Percentiles rank a stretch among this genome's conserved stretches.
phyloP scores from a whole-genome alignment of 2,329 filamentous ascomycete genomes.

The Magnaporthiopsis incrustans region DNA sequence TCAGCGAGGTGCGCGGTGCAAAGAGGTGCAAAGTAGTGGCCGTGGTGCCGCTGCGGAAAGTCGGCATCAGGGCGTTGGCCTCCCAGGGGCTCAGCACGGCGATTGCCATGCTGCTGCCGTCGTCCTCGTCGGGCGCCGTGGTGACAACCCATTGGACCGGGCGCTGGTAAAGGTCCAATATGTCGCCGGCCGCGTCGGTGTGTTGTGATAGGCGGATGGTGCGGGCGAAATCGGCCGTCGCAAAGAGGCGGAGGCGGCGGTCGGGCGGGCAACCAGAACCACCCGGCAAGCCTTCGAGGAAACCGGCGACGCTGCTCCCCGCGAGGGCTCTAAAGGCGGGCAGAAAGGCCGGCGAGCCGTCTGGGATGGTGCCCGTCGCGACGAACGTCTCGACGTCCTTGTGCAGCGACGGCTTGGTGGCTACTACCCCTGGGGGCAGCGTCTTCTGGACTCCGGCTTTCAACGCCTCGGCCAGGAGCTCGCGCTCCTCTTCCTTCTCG shows the following conservation, averaged over 20 bases:
- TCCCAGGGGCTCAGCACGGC: slow-evolving; percentile 56
- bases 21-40: slow-evolving; percentile 42
- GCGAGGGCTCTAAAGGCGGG: slow-evolving; percentile 37
- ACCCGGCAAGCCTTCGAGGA: slow-evolving; percentile 18
- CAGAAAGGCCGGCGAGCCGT: slow-evolving; percentile 24
- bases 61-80: slow-evolving; percentile 39
- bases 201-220: slow-evolving; percentile 28
- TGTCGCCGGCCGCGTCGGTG: not conserved
- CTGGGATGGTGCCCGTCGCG: slow-evolving; percentile 22
- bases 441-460: slow-evolving; percentile 40
- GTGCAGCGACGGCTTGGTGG: slow-evolving; percentile 35
- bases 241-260: slow-evolving; percentile 27
- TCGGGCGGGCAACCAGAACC: slow-evolving; percentile 23
- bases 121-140: slow-evolving; percentile 6
- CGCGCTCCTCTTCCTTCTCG: slow-evolving; percentile 61
- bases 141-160: slow-evolving; percentile 48
- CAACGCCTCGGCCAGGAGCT: slow-evolving; percentile 56
- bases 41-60: slow-evolving; percentile 24
- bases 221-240: slow-evolving; percentile 41
- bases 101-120: slow-evolving; percentile 4
- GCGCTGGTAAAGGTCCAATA: slow-evolving; percentile 39
- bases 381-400: slow-evolving; percentile 33
- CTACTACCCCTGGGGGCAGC: slow-evolving; percentile 29
- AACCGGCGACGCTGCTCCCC: slow-evolving; percentile 28
- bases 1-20: slow-evolving; percentile 32